These are phyloP conservation scores for Plenodomus tracheiphilus DNA, from an alignment of 2,329 filamentous ascomycete species.

Conservation along the genomic window DNA sequence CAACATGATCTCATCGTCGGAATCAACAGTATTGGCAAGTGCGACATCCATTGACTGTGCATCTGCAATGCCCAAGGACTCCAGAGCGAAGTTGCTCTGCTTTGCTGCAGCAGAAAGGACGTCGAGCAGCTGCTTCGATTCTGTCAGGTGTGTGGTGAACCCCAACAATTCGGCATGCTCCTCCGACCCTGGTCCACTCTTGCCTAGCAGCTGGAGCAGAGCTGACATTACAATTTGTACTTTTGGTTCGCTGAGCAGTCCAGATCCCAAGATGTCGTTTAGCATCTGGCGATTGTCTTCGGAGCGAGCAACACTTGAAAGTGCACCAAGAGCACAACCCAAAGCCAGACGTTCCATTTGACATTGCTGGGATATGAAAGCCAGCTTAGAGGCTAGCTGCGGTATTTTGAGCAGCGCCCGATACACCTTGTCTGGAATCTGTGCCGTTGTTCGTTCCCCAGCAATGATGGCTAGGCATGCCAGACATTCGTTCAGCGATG, in stretches of 20 bases:
- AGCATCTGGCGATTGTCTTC: slow-evolving; percentile 50
- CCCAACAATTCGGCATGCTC: slow-evolving; percentile 38
- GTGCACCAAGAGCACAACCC: slow-evolving; percentile 63
- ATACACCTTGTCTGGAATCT: slow-evolving; percentile 70
- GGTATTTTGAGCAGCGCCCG: slow-evolving; percentile 69
- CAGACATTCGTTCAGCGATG: slow-evolving; percentile 73
- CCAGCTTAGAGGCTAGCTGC: slow-evolving; percentile 62
- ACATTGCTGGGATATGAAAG: slow-evolving; percentile 65
- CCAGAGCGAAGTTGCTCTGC: slow-evolving; percentile 70
- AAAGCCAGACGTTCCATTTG: slow-evolving; percentile 72
- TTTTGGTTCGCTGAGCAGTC: slow-evolving; percentile 66
- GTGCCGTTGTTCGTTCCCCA: slow-evolving; percentile 72
- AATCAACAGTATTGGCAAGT: slow-evolving; percentile 26
- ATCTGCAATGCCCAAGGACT: slow-evolving; percentile 56
- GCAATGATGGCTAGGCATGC: slow-evolving; percentile 81
- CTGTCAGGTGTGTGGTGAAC: slow-evolving; percentile 34
- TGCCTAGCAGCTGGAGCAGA: slow-evolving; percentile 58
- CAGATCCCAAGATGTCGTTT: slow-evolving; percentile 62
- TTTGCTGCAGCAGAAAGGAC: slow-evolving; percentile 70
- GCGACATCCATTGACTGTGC: slow-evolving; percentile 17
- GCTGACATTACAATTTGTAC: slow-evolving; percentile 67
- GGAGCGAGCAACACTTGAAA: slow-evolving; percentile 17
- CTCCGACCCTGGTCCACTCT: slow-evolving; percentile 27
- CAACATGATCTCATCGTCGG: slow-evolving; percentile 55
- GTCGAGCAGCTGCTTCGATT: slow-evolving; percentile 46